Conservation (phyloP, 129 eudicot genomes). For the Chrysanthemum seticuspe region DNA sequence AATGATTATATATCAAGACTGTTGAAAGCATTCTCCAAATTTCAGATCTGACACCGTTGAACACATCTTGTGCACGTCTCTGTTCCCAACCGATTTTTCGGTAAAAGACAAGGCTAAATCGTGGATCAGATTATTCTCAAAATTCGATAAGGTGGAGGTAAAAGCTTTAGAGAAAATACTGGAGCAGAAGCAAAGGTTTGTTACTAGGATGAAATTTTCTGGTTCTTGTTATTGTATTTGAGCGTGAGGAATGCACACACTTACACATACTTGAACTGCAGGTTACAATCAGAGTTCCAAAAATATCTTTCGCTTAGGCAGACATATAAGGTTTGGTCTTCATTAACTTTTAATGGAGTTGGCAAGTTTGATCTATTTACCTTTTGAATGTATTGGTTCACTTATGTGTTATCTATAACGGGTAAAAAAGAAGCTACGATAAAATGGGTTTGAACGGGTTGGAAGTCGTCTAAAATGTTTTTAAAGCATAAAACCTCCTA, state of each 20-base stretch:
- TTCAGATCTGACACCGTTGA: constrained; percentile 89
- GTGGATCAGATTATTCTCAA: constrained; percentile 72
- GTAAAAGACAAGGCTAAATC: constrained; percentile 62
- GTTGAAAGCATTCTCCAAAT: not conserved
- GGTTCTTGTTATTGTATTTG: constrained; percentile 1
- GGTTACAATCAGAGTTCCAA: constrained; percentile 88
- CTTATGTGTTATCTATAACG: not conserved
- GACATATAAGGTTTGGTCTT: constrained; percentile 56
- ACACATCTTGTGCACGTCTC: constrained; percentile 54
- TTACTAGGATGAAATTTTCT: constrained; percentile 8
- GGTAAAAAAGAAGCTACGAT: not conserved
- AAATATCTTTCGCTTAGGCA: constrained; percentile 80
- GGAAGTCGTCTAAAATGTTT: not conserved
- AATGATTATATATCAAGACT: not conserved
- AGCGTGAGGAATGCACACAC: not conserved
- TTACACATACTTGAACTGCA: constrained; percentile 33
- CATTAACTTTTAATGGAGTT: not conserved
- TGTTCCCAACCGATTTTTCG: constrained; percentile 74
- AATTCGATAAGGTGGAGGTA: constrained; percentile 86
- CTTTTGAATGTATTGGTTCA: not conserved
- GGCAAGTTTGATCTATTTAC: not conserved
- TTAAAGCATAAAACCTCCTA: not conserved
- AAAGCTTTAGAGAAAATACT: constrained; percentile 94
- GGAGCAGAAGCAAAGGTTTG: constrained; percentile 94
- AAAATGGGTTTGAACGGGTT: not conserved